A percentile compares a stretch with the other conserved stretches of the same genome.
Evolutionary conservation across 2,329 filamentous ascomycete species (phyloP).

Genomic region (Phialophora expanda): DNA sequence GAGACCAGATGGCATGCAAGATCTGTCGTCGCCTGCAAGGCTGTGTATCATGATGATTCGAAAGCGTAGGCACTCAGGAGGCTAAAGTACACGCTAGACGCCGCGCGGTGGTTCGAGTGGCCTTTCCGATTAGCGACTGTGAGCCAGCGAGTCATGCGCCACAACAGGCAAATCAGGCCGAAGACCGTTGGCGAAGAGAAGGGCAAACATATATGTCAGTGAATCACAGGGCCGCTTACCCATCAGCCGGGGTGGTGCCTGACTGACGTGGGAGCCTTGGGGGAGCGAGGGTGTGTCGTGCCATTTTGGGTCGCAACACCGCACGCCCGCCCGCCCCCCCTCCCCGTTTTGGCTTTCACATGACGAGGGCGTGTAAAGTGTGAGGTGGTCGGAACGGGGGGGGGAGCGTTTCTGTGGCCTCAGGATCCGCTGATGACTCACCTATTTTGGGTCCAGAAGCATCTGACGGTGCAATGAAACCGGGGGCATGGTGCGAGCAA

Average conservation of each 20-base stretch:
- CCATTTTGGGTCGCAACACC: slow-evolving; percentile 5
- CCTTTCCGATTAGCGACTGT: slow-evolving; percentile 1
- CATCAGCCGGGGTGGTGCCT: slow-evolving; percentile 8
- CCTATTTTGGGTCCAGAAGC: slow-evolving; percentile 8
- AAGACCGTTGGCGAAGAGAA: neutral
- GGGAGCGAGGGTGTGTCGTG: neutral
- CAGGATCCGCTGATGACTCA: slow-evolving; percentile 14
- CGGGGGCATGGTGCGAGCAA: neutral
- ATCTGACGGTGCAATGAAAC: slow-evolving; percentile 4
- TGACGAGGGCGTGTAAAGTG: slow-evolving; percentile 3
- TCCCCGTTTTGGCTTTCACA: slow-evolving; percentile 17
- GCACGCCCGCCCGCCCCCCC: neutral
- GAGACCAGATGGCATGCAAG: slow-evolving; percentile 9
- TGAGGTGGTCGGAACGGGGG: neutral
- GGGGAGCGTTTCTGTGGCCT: neutral
- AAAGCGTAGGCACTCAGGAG: slow-evolving; percentile 11
- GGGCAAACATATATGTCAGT: neutral
- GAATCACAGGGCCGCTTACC: slow-evolving; percentile 6
- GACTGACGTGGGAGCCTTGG: slow-evolving; percentile 22
- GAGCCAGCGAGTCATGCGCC: slow-evolving; percentile 19
- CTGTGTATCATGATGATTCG: slow-evolving; percentile 21
- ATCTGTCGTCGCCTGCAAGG: slow-evolving; percentile 23
- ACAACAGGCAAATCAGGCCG: slow-evolving; percentile 14
- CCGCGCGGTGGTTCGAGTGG: neutral
- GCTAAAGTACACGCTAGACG: slow-evolving; percentile 13